Conservation (phyloP, 2,329 filamentous ascomycete species). For the Colletotrichum lentis region DNA sequence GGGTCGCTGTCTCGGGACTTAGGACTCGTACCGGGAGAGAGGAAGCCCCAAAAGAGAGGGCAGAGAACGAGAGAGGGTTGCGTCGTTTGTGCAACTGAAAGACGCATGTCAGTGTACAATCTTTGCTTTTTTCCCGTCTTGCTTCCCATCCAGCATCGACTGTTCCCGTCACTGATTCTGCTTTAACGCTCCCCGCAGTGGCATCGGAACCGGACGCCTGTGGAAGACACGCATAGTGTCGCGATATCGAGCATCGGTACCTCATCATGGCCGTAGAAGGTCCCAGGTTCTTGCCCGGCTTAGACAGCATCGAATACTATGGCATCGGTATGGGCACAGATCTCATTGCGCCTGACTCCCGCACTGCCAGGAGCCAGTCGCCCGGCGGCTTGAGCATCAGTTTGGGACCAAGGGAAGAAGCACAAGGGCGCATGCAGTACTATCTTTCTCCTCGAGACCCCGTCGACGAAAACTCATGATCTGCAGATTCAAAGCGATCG, state of each 20-base stretch:
- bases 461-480: not conserved
- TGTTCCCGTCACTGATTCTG: not conserved
- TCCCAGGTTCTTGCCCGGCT: not conserved
- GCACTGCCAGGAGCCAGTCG: not conserved
- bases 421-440: not conserved
- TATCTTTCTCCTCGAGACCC: not conserved
- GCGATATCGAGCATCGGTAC: not conserved
- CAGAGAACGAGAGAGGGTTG: not conserved
- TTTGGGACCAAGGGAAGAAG: not conserved
- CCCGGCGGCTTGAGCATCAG: constrained; percentile 15
- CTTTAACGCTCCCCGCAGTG: not conserved
- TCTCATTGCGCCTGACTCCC: not conserved
- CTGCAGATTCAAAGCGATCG: not conserved
- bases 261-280: not conserved
- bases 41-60: not conserved
- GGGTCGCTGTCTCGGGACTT: constrained; percentile 9
- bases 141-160: not conserved
- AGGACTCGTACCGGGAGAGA: not conserved
- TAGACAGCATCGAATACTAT: constrained; percentile 14
- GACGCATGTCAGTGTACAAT: not conserved
- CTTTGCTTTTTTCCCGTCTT: constrained; percentile 23
- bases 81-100: constrained; percentile 1
- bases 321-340: constrained; percentile 20
- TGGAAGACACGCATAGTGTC: not conserved
- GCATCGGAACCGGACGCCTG: not conserved